A percentile compares a stretch with the other conserved stretches of the same genome.
phyloP scores from a whole-genome alignment of 1,284 basidiomycete genomes.

The Malassezia restricta region DNA sequence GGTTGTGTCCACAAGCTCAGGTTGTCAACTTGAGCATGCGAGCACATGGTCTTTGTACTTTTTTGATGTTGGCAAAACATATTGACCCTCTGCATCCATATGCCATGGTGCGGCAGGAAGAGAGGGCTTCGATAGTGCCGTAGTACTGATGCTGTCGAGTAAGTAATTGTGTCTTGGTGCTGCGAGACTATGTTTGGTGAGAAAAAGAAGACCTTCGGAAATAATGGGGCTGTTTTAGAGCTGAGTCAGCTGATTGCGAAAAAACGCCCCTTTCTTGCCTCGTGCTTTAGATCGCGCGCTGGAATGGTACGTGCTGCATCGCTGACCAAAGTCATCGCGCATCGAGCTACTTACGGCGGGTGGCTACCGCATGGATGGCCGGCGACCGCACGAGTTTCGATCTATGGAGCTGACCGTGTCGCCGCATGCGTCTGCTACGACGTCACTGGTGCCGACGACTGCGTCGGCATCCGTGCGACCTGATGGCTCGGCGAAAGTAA shows the following conservation, averaged over 20 bases:
- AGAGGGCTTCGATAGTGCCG: slow-evolving; percentile 20
- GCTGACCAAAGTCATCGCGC: slow-evolving; percentile 50
- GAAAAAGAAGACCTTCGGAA: too few relatives aligned
- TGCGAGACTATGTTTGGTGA: too few relatives aligned
- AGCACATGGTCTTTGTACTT: too few relatives aligned
- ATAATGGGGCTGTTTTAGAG: too few relatives aligned
- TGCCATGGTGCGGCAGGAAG: slow-evolving; percentile 14
- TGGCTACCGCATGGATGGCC: slow-evolving; percentile 68
- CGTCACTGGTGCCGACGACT: slow-evolving; percentile 3
- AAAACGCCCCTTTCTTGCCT: too few relatives aligned
- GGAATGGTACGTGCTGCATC: too few relatives aligned
- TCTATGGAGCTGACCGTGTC: slow-evolving; percentile 66
- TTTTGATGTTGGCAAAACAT: slow-evolving; percentile 16
- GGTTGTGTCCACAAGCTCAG: too few relatives aligned
- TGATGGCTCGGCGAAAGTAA: slow-evolving; percentile 71
- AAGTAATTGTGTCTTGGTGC: not conserved
- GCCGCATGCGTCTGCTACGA: slow-evolving; percentile 52
- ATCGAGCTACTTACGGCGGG: slow-evolving; percentile 81
- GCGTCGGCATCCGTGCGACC: slow-evolving; percentile 47
- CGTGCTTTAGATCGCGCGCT: too few relatives aligned
- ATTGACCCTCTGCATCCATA: slow-evolving; percentile 18
- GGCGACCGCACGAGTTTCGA: slow-evolving; percentile 77
- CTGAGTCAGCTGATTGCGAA: not conserved
- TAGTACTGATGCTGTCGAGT: slow-evolving; percentile 1
- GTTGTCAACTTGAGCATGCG: too few relatives aligned